Base-by-base conservation (phyloP, 106 monocot genomes). In the Dendrobium nobile region DNA sequence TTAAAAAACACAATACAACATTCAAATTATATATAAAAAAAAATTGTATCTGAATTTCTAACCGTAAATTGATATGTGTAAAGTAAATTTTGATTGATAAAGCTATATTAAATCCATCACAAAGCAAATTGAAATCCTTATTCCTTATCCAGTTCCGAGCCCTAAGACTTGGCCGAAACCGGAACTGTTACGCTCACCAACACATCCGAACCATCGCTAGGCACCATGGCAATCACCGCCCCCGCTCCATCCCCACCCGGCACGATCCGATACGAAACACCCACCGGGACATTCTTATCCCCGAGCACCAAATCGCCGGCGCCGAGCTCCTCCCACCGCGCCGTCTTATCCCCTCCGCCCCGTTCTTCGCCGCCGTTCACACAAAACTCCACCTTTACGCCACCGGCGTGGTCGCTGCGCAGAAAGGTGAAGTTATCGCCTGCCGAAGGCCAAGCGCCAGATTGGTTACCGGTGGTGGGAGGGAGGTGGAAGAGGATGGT, bases 401-500 rank as follows among this genome's bases (percentile, higher is more conserved):
- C 64, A 51, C 77, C 77, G 26, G 44, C 64, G 44, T 48, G 20
- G 67, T 28, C 37, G 5, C 68, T 68, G 13, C 31, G 31, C 68
- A 68, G 11, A 7, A 68, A 61, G n/a, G n/a, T 68, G 28, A 68
- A 11, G 68, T 33, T 68, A 28, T 9, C 31, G 68, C 68, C 26
- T 1, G 26, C 9, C 11, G 28, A 68, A 13, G 65, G 5, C 2
- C 6, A 27, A 9, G 18, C 0, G 41, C 4, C 11, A 42, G 31
- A 0, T 11, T 33, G 7, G 7, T 26, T 24, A 19, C 58, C 20
- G 2, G 41, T 4, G 4, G 73, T 16, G 42, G 41, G 27, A 26
- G 81, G 51, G 40, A 75, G 27, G 41, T 82, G 85, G 84, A 87
- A 89, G 41, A 89, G 80, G 28, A 75, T 73, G 65, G 87, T 87